These are phyloP conservation scores for Penicillium canariense DNA, from an alignment of 495 filamentous ascomycete species.

Conservation along the genomic window DNA sequence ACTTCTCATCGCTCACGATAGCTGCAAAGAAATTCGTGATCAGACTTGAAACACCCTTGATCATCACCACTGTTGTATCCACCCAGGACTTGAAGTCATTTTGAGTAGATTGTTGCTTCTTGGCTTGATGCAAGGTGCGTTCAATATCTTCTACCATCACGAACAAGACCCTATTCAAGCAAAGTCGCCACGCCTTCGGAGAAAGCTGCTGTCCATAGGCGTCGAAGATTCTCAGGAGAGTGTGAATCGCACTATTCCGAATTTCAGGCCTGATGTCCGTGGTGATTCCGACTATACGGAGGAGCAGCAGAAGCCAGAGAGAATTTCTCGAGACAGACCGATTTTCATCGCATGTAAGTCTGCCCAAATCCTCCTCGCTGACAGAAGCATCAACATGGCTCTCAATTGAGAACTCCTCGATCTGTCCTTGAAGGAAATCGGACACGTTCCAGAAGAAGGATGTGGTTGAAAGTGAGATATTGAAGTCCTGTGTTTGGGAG, in stretches of 20 bases:
- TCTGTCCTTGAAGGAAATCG: slow-evolving; percentile 66
- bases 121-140: slow-evolving; percentile 17
- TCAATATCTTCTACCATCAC: slow-evolving; percentile 59
- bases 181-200: slow-evolving; percentile 78
- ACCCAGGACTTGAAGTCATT: slow-evolving; percentile 60
- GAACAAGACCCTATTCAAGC: slow-evolving; percentile 76
- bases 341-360: slow-evolving; percentile 34
- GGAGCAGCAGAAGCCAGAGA: slow-evolving; percentile 82
- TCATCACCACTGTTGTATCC: slow-evolving; percentile 71
- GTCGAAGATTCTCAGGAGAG: slow-evolving; percentile 86
- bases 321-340: slow-evolving; percentile 49
- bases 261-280: slow-evolving; percentile 79
- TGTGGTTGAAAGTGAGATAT: slow-evolving; percentile 89
- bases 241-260: slow-evolving; percentile 88
- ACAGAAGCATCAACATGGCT: slow-evolving; percentile 36
- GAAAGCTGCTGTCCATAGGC: slow-evolving; percentile 80
- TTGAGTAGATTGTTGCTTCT: slow-evolving; percentile 20
- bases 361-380: slow-evolving; percentile 40
- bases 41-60: slow-evolving; percentile 66
- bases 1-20: slow-evolving; percentile 53
- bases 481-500: slow-evolving; percentile 84
- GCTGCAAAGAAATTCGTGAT: slow-evolving; percentile 66
- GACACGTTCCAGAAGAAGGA: slow-evolving; percentile 96
- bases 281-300: slow-evolving; percentile 72
- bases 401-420: slow-evolving; percentile 46